Evolutionary conservation across 2,329 filamentous ascomycete genomes (phyloP).

Genomic region (Dactylellina parvicollis): DNA sequence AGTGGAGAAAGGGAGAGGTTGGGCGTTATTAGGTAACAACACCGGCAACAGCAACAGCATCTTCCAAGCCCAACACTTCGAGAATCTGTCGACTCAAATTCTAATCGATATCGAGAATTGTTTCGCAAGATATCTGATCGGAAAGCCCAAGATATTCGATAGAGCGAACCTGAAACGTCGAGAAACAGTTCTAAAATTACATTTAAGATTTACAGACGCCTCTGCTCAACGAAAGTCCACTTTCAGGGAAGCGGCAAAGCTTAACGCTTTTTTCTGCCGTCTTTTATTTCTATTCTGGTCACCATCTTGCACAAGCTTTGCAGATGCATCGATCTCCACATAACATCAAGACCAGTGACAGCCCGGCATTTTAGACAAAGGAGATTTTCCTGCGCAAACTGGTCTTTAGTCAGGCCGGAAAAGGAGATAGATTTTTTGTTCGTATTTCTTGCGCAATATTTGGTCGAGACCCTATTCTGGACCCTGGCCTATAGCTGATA

Average conservation of each 20-base stretch:
- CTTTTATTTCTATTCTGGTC: slow-evolving; percentile 42
- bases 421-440: slow-evolving; percentile 11
- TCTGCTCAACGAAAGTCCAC: slow-evolving; percentile 12
- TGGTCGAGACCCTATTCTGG: slow-evolving; percentile 20
- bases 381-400: background rate
- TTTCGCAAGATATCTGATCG: no score
- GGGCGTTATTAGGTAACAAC: no score
- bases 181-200: slow-evolving; percentile 26
- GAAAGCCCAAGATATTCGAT: no score
- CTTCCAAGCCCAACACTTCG: no score
- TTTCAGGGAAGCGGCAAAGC: slow-evolving; percentile 28
- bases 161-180: background rate
- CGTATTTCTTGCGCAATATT: slow-evolving; percentile 30
- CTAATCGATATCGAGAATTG: no score
- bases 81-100: no score
- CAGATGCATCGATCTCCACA: slow-evolving; percentile 11
- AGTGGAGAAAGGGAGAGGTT: no score
- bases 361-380: slow-evolving; percentile 4
- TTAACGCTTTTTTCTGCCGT: slow-evolving; percentile 28
- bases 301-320: slow-evolving; percentile 17
- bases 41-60: no score
- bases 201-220: slow-evolving; percentile 16
- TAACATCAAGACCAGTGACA: background rate
- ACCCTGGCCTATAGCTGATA: slow-evolving; percentile 36
- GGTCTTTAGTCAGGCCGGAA: slow-evolving; percentile 12